These are phyloP conservation scores for Metschnikowia colocasiae DNA, from an alignment of 805 yeast genomes.

Conservation along the genomic window DNA sequence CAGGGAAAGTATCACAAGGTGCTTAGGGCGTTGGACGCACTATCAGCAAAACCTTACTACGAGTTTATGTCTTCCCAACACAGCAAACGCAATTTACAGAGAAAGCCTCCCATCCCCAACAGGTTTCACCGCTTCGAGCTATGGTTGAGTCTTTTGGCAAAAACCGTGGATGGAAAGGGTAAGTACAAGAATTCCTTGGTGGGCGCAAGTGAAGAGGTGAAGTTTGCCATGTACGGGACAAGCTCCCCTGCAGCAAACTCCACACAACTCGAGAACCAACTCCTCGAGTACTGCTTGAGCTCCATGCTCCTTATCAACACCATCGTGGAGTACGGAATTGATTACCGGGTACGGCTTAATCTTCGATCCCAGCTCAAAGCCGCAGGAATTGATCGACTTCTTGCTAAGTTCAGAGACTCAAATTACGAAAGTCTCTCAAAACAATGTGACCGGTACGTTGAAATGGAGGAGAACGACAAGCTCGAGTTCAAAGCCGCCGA, in stretches of 20 bases:
- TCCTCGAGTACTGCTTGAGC: constrained; percentile 67
- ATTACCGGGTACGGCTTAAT: constrained; percentile 47
- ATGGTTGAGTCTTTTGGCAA: constrained; percentile 66
- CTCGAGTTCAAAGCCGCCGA: constrained; percentile 39
- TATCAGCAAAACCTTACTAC: constrained; percentile 37
- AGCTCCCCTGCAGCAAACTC: constrained; percentile 37
- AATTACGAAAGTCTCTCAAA: constrained; percentile 58
- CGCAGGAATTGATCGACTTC: constrained; percentile 23
- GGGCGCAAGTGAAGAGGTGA: constrained; percentile 84
- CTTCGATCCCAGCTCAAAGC: constrained; percentile 47
- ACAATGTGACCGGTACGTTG: constrained; percentile 60
- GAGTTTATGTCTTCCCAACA: constrained; percentile 25
- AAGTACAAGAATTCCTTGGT: constrained; percentile 80
- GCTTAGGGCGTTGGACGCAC: constrained; percentile 47
- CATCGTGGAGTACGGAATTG: constrained; percentile 47
- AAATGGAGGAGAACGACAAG: constrained; percentile 53
- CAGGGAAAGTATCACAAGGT: constrained; percentile 54
- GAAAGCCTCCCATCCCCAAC: constrained; percentile 35
- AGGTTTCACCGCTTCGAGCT: constrained; percentile 54
- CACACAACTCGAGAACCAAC: constrained; percentile 51
- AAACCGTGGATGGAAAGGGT: constrained; percentile 80
- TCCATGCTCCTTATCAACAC: constrained; percentile 70
- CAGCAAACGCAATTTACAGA: constrained; percentile 28
- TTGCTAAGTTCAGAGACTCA: constrained; percentile 29
- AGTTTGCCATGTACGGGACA: constrained; percentile 22